A percentile compares a stretch with the other conserved stretches of the same genome.
Evolutionary conservation across 257 asterid species (phyloP).

Genomic region (Scutellaria minor): DNA sequence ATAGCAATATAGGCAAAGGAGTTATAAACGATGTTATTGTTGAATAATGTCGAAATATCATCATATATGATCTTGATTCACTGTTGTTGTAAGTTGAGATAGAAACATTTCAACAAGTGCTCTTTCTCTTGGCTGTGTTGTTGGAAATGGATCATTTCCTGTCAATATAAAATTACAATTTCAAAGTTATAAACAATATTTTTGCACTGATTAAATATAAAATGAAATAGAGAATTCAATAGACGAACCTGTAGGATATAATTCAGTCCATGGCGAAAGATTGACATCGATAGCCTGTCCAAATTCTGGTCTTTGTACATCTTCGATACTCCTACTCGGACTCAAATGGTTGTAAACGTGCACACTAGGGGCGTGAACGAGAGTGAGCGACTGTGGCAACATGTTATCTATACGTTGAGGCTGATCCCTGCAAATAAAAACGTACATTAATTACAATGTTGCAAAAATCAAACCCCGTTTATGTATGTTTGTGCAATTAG

Average conservation of each 20-base stretch:
- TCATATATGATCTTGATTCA: conserved; percentile 48
- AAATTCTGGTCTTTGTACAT: conserved; percentile 52
- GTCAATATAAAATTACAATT: background rate
- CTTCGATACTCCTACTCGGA: conserved; percentile 58
- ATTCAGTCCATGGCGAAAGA: conserved; percentile 68
- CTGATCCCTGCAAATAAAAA: conserved; percentile 52
- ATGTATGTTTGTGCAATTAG: no score
- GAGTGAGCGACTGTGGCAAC: conserved; percentile 49
- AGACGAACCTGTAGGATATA: conserved; percentile 62
- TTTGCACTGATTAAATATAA: background rate
- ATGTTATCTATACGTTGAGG: conserved; percentile 55
- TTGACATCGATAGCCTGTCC: conserved; percentile 69
- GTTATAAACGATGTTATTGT: background rate
- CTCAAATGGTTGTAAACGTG: conserved; percentile 52
- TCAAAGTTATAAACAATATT: background rate
- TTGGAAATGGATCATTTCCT: conserved; percentile 59
- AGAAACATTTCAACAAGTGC: conserved; percentile 68
- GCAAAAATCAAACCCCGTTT: background rate
- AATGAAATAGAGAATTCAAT: background rate
- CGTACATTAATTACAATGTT: background rate
- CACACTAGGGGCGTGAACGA: conserved; percentile 47
- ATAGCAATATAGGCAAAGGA: conserved; percentile 15
- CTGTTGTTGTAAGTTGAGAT: conserved; percentile 64
- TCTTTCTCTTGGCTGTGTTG: conserved; percentile 64
- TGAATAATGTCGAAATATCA: conserved; percentile 11